Conservation (phyloP, 1,284 basidiomycete species). For the Sporisorium exsertum region DNA sequence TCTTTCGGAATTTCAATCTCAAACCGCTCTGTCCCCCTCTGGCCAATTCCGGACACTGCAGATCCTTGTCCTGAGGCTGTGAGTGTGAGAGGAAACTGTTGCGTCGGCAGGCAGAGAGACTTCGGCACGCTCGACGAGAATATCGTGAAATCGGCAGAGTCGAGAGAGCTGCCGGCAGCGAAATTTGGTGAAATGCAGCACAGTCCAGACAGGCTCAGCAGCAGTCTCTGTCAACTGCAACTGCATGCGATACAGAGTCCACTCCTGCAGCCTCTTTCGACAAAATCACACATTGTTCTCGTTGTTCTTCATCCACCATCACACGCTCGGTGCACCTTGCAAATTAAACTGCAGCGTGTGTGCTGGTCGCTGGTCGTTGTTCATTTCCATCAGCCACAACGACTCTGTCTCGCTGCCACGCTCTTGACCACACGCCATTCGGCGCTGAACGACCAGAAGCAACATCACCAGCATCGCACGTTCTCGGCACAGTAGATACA, state of each 20-base stretch:
- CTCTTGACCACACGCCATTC: background rate
- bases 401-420: background rate
- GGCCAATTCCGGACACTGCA: background rate
- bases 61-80: no score
- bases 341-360: background rate
- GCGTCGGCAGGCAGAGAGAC: no score
- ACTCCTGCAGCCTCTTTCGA: background rate
- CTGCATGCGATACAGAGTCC: background rate
- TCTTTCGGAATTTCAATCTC: background rate
- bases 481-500: background rate
- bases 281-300: background rate
- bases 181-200: no score
- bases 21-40: background rate
- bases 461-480: background rate
- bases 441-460: background rate
- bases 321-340: background rate
- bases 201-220: background rate
- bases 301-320: background rate
- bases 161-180: no score
- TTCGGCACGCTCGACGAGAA: no score
- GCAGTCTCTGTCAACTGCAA: no score
- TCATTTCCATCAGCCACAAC: background rate
- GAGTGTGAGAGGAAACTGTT: no score
- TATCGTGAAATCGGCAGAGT: no score
- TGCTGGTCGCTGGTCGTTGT: background rate